phyloP scores from a whole-genome alignment of 176 grass and related monocot species.

The Rhipidocladum racemiflorum region DNA sequence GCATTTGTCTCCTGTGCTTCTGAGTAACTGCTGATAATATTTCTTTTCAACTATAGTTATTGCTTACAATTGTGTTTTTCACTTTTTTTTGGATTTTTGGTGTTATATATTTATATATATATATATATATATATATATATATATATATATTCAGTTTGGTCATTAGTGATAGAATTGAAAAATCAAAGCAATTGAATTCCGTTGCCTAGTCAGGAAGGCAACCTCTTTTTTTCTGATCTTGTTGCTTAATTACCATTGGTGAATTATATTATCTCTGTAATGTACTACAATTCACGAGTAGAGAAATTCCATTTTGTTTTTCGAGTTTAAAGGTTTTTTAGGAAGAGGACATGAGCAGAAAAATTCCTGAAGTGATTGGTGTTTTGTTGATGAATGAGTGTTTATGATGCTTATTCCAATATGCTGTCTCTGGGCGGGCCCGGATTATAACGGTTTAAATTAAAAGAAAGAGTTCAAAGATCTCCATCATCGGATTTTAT shows the following conservation, averaged over 20 bases:
- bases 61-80: slow-evolving; percentile 5
- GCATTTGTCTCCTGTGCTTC: slow-evolving; percentile 26
- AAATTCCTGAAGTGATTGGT: neutral
- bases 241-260: neutral
- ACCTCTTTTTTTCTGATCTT: neutral
- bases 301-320: neutral
- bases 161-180: neutral
- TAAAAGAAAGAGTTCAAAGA: no score
- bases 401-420: slow-evolving; percentile 1
- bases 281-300: neutral
- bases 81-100: neutral
- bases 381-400: slow-evolving; percentile 22
- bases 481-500: no score
- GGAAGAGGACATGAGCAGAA: neutral
- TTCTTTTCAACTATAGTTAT: neutral
- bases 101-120: neutral
- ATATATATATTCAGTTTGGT: neutral
- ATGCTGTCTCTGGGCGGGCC: neutral
- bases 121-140: neutral
- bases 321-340: neutral
- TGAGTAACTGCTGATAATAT: neutral
- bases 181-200: slow-evolving; percentile 16
- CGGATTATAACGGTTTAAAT: no score
- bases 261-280: neutral
- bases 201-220: neutral